phyloP scores from a whole-genome alignment of 768 basidiomycete species.

The Trametes maxima region DNA sequence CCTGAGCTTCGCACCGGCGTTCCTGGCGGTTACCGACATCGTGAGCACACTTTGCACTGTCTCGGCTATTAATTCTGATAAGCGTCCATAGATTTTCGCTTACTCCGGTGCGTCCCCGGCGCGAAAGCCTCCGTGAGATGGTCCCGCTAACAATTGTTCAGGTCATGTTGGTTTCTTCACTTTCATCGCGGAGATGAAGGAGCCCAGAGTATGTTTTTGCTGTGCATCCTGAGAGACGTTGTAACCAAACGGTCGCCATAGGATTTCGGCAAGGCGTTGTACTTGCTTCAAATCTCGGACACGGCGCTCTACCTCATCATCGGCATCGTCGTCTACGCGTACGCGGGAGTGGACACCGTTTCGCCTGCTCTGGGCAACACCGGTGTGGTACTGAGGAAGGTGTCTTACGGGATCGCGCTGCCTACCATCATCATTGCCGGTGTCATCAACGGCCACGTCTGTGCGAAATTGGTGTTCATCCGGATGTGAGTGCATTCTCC shows the following conservation, averaged over 20 bases:
- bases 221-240: no score
- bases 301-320: slow-evolving; percentile 35
- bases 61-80: neutral
- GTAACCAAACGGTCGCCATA: no score
- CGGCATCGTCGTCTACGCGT: slow-evolving; percentile 35
- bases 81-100: slow-evolving; percentile 31
- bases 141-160: neutral
- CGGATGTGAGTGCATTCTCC: slow-evolving; percentile 23
- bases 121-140: no score
- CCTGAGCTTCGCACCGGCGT: slow-evolving; percentile 30
- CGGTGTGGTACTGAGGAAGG: slow-evolving; percentile 26
- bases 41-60: slow-evolving; percentile 20
- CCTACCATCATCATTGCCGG: slow-evolving; percentile 37
- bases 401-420: slow-evolving; percentile 35
- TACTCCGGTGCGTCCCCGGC: slow-evolving; percentile 26
- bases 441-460: slow-evolving; percentile 36
- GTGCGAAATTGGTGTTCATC: slow-evolving; percentile 34
- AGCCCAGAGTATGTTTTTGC: slow-evolving; percentile 22
- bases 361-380: slow-evolving; percentile 37
- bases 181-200: slow-evolving; percentile 36
- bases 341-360: slow-evolving; percentile 27
- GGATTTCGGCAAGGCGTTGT: slow-evolving; percentile 36
- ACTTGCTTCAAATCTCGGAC: slow-evolving; percentile 32
- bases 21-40: slow-evolving; percentile 36
- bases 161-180: slow-evolving; percentile 37